Evolutionary conservation across 768 basidiomycete species (phyloP).

Genomic region (Flagelloscypha sp.): DNA sequence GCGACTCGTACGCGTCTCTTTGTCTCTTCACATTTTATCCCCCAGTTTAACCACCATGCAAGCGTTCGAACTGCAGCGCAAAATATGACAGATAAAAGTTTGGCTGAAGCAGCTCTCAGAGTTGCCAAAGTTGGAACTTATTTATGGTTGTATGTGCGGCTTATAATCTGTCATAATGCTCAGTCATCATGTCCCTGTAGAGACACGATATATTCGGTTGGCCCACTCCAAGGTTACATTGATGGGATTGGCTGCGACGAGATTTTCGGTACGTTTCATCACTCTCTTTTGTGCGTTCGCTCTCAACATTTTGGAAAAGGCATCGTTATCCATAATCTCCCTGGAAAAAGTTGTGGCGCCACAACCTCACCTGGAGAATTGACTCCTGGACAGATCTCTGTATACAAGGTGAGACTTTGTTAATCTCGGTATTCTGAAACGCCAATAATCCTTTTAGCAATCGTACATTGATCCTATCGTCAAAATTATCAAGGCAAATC

Average conservation of each 20-base stretch:
- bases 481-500: slow-evolving; percentile 22
- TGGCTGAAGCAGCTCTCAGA: slow-evolving; percentile 22
- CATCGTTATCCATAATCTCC: slow-evolving; percentile 27
- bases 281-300: too few relatives aligned
- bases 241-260: slow-evolving; percentile 12
- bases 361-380: slow-evolving; percentile 32
- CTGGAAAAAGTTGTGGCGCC: slow-evolving; percentile 34
- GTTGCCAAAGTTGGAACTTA: slow-evolving; percentile 31
- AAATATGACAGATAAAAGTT: slow-evolving; percentile 21
- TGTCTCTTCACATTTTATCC: too few relatives aligned
- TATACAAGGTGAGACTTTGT: slow-evolving; percentile 15
- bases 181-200: not conserved
- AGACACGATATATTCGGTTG: slow-evolving; percentile 4
- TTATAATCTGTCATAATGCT: not conserved
- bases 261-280: slow-evolving; percentile 7
- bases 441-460: too few relatives aligned
- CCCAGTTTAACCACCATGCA: too few relatives aligned
- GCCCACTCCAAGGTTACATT: slow-evolving; percentile 11
- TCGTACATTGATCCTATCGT: too few relatives aligned
- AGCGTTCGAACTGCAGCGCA: slow-evolving; percentile 21
- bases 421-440: too few relatives aligned
- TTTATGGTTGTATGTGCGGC: slow-evolving; percentile 23
- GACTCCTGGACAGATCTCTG: slow-evolving; percentile 12
- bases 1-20: too few relatives aligned
- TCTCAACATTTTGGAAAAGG: too few relatives aligned